Percentiles rank a stretch among this genome's conserved stretches.
Evolutionary conservation across 225 moss, liverwort and hornwort species (phyloP).

Genomic region (Physcomitrellopsis africana): DNA sequence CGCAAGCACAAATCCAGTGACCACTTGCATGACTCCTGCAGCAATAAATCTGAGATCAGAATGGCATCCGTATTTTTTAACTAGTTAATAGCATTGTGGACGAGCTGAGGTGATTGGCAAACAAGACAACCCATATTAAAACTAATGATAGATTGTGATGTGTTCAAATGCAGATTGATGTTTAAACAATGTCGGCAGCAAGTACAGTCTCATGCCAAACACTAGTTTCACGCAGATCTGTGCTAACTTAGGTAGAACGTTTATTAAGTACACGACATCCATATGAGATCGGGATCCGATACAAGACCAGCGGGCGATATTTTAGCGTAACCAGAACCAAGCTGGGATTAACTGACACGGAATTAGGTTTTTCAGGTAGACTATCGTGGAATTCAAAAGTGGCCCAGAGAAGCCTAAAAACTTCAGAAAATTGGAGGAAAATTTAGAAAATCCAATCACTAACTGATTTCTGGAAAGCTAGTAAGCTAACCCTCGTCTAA

Average conservation of each 20-base stretch:
- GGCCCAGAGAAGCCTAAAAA: not conserved
- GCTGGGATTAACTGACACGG: too few species aligned
- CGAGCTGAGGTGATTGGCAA: not conserved
- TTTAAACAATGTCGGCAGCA: not conserved
- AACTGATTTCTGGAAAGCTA: too few species aligned
- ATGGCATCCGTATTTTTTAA: slow-evolving; percentile 1
- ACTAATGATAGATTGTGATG: not conserved
- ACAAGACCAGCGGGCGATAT: too few species aligned
- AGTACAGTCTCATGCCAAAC: not conserved
- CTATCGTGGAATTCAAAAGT: not conserved
- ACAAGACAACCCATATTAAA: not conserved
- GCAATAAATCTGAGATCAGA: slow-evolving; percentile 19
- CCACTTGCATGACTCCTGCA: slow-evolving; percentile 63
- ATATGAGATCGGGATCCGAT: too few species aligned
- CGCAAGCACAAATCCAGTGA: slow-evolving; percentile 57
- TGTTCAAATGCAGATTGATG: not conserved
- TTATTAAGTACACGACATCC: too few species aligned
- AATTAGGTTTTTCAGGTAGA: too few species aligned
- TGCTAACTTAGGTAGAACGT: too few species aligned
- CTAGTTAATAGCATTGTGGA: not conserved
- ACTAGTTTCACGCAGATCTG: too few species aligned
- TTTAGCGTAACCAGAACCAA: too few species aligned
- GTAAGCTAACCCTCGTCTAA: too few species aligned
- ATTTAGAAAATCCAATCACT: too few species aligned
- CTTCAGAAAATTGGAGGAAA: too few species aligned